Evolutionary conservation across 2,329 filamentous ascomycete genomes (phyloP).

Genomic region (Ophioceras dolichostomum): DNA sequence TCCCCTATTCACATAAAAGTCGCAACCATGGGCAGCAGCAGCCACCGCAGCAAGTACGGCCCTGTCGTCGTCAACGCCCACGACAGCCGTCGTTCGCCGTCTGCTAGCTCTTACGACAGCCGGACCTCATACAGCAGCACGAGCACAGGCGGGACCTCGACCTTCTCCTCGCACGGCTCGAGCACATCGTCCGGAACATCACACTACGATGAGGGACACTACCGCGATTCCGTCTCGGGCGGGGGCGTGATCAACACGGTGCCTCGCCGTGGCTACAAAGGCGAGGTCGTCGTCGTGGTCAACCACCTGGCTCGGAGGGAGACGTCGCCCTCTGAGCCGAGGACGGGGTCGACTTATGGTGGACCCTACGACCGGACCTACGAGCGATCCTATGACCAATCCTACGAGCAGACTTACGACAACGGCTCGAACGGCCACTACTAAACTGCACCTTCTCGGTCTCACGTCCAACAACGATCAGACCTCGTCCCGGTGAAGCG

Average conservation of each 20-base stretch:
- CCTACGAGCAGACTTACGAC: too few species aligned
- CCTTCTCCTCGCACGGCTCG: background rate
- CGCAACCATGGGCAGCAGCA: too few species aligned
- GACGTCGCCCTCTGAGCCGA: background rate
- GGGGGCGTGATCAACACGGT: background rate
- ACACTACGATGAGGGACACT: background rate
- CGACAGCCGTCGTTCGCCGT: background rate
- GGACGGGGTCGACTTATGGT: too few species aligned
- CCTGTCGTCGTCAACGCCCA: background rate
- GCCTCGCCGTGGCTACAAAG: background rate
- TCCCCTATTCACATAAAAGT: too few species aligned
- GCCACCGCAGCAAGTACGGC: constrained; percentile 3
- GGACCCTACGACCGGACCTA: too few species aligned
- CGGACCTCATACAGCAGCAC: background rate
- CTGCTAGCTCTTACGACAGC: constrained; percentile 1
- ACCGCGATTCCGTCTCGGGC: background rate
- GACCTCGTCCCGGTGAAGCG: too few species aligned
- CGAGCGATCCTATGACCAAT: too few species aligned
- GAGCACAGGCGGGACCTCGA: background rate
- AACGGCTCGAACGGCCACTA: too few species aligned
- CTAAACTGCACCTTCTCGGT: too few species aligned
- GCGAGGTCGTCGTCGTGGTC: constrained; percentile 2
- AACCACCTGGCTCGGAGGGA: background rate
- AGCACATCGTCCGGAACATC: background rate
- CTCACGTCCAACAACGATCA: too few species aligned